Percentiles rank a stretch among this genome's conserved stretches.
Conservation (phyloP, 768 basidiomycete genomes). For the Amanita polypyramis region DNA sequence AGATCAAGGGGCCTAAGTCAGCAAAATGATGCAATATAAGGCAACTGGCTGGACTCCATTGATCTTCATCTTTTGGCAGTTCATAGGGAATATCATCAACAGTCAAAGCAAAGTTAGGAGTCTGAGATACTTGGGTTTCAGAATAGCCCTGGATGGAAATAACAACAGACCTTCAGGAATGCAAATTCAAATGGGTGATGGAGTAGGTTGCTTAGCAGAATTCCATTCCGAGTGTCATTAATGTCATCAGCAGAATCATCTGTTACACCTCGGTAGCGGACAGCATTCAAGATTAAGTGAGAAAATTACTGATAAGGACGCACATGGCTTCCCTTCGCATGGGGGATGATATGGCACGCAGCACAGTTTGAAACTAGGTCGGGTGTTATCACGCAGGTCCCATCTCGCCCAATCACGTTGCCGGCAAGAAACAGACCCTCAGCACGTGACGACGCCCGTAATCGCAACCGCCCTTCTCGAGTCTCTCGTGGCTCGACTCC, state of each 20-base stretch:
- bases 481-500: too few species aligned
- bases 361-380: constrained; percentile 1
- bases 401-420: constrained; percentile 6
- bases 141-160: neutral
- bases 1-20: neutral
- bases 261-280: constrained; percentile 5
- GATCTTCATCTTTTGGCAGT: neutral
- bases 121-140: neutral
- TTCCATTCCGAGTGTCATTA: constrained; percentile 10
- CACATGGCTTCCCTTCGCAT: constrained; percentile 10
- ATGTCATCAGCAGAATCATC: constrained; percentile 8
- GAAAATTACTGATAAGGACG: constrained; percentile 1
- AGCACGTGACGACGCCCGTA: too few species aligned
- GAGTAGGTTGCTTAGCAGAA: constrained; percentile 4
- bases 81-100: constrained; percentile 3
- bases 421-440: too few species aligned
- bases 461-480: too few species aligned
- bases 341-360: constrained; percentile 10
- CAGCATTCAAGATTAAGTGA: constrained; percentile 2
- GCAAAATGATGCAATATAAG: constrained; percentile 6
- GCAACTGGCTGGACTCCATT: neutral
- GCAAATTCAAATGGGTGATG: constrained; percentile 10
- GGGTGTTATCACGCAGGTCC: constrained; percentile 8
- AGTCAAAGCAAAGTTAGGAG: constrained; percentile 6
- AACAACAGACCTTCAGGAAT: constrained; percentile 10